Percentiles rank a stretch among this genome's conserved stretches.
Evolutionary conservation across 1,284 basidiomycete species (phyloP).

Genomic region (Macrocybe sp.): DNA sequence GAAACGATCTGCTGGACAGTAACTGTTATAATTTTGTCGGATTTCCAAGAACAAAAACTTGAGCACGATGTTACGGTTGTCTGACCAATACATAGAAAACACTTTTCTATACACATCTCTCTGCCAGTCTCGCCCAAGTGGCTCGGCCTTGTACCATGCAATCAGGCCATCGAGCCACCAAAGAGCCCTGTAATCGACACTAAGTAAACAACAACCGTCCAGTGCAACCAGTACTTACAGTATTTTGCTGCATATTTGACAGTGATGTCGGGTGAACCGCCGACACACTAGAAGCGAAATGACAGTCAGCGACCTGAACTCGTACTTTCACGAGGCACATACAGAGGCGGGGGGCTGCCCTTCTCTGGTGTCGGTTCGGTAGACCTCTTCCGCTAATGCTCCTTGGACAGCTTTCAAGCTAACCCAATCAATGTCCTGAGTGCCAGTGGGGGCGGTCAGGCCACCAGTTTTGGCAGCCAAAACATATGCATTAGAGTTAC

Average conservation of each 20-base stretch:
- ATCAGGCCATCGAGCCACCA: slow-evolving; percentile 8
- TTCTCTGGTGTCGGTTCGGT: slow-evolving; percentile 49
- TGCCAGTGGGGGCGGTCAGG: slow-evolving; percentile 40
- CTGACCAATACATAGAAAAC: no score
- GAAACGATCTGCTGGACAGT: no score
- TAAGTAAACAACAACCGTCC: background rate
- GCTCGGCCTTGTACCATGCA: no score
- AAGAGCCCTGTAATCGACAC: slow-evolving; percentile 10
- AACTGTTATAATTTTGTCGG: no score
- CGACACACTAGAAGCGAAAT: slow-evolving; percentile 29
- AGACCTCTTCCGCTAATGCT: slow-evolving; percentile 45
- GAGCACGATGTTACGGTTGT: no score
- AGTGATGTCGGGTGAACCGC: slow-evolving; percentile 31
- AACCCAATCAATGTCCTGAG: slow-evolving; percentile 53
- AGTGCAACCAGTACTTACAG: slow-evolving; percentile 27
- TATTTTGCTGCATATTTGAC: slow-evolving; percentile 52
- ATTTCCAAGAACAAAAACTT: no score
- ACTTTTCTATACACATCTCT: no score
- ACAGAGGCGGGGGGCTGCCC: slow-evolving; percentile 62
- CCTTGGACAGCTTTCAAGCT: slow-evolving; percentile 43
- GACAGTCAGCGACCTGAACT: slow-evolving; percentile 2
- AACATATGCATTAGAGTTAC: slow-evolving; percentile 43
- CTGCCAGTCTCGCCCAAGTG: no score
- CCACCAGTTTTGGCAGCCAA: slow-evolving; percentile 38
- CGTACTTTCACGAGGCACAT: slow-evolving; percentile 14